These are phyloP conservation scores for Leccinum broughii DNA, from an alignment of 768 basidiomycete genomes.

Conservation along the genomic window DNA sequence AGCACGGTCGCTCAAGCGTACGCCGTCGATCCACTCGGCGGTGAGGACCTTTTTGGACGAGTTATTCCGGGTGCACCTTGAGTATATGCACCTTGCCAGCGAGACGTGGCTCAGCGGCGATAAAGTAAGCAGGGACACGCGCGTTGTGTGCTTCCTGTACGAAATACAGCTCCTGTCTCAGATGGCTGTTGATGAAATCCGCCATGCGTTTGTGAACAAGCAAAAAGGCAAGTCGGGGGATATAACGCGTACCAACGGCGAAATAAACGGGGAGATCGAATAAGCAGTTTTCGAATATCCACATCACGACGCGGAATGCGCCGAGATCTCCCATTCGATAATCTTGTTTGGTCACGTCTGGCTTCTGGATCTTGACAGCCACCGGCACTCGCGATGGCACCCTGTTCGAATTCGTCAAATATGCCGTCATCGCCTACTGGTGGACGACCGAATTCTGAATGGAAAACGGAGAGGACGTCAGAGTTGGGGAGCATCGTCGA, in stretches of 20 bases:
- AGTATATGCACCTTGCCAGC: conserved; percentile 67
- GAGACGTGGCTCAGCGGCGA: conserved; percentile 71
- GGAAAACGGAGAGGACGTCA: conserved; percentile 44
- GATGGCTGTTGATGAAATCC: conserved; percentile 81
- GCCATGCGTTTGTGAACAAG: not conserved
- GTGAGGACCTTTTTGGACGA: too few species aligned
- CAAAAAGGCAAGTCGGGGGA: not conserved
- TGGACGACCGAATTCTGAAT: too few species aligned
- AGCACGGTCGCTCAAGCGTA: too few species aligned
- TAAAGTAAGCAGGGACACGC: conserved; percentile 55
- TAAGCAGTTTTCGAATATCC: conserved; percentile 73
- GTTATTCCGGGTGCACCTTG: too few species aligned
- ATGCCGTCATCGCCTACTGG: conserved; percentile 56
- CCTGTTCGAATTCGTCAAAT: conserved; percentile 75
- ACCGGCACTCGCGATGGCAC: conserved; percentile 85
- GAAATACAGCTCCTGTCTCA: conserved; percentile 84
- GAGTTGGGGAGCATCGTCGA: conserved; percentile 86
- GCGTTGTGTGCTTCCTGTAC: conserved; percentile 79
- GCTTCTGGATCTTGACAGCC: conserved; percentile 93
- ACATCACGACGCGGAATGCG: conserved; percentile 69
- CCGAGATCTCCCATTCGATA: conserved; percentile 44
- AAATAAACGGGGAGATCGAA: conserved; percentile 89
- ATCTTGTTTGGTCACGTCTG: conserved; percentile 78
- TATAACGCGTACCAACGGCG: conserved; percentile 55
- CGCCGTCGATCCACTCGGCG: too few species aligned